Percentiles rank a stretch among this genome's conserved stretches.
phyloP scores from a whole-genome alignment of 768 basidiomycete genomes.

The Tulasnella sp. region DNA sequence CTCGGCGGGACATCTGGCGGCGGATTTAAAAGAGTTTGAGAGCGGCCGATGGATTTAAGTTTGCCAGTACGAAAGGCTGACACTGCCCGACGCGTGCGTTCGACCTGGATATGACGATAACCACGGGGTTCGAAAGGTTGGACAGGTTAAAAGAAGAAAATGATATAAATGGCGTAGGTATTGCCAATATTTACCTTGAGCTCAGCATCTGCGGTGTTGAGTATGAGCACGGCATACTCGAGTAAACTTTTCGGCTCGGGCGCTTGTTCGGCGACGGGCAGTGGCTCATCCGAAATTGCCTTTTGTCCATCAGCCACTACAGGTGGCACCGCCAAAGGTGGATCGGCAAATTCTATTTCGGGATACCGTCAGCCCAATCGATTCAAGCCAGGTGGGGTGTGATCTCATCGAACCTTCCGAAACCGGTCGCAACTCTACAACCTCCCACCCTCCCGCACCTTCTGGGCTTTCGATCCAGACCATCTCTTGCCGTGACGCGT shows the following conservation, averaged over 20 bases:
- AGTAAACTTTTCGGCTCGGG: constrained; percentile 51
- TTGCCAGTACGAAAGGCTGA: constrained; percentile 59
- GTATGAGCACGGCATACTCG: constrained; percentile 67
- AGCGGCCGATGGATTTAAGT: constrained; percentile 53
- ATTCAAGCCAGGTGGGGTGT: neutral
- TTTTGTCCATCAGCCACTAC: neutral
- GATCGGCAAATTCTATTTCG: constrained; percentile 53
- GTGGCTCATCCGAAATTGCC: constrained; percentile 2
- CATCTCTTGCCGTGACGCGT: constrained; percentile 29
- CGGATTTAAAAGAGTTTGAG: constrained; percentile 33
- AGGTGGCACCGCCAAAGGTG: constrained; percentile 32
- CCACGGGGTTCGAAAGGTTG: neutral
- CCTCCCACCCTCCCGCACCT: constrained; percentile 43
- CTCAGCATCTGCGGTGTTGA: constrained; percentile 61
- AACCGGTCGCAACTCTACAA: constrained; percentile 59
- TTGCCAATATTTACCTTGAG: constrained; percentile 38
- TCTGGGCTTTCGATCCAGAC: constrained; percentile 52
- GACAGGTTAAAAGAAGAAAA: neutral
- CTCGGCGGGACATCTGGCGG: constrained; percentile 59
- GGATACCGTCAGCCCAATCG: neutral
- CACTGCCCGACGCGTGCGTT: constrained; percentile 60
- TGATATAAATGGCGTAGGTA: neutral
- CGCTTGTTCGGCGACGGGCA: neutral
- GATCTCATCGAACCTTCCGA: constrained; percentile 46
- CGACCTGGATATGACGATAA: constrained; percentile 42